Percentiles rank a stretch among this genome's conserved stretches.
These are phyloP conservation scores for Beta vulgaris DNA, from an alignment of 148 eudicot species.

Conservation along the genomic window DNA sequence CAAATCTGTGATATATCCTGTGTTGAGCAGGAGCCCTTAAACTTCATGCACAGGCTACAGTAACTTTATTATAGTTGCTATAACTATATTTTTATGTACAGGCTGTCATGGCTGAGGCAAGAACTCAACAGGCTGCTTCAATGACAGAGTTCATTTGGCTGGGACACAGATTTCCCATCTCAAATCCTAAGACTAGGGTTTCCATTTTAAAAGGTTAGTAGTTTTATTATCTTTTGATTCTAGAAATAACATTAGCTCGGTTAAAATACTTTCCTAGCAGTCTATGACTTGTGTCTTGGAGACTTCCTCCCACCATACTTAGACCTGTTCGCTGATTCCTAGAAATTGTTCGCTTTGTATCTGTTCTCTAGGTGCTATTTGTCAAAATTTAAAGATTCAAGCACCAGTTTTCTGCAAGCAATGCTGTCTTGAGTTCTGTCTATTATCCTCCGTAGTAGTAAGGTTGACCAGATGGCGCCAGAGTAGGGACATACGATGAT, in stretches of 20 bases:
- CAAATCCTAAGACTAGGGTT: conserved; percentile 95
- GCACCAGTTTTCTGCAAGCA: too few species aligned
- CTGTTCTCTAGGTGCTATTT: too few species aligned
- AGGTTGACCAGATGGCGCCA: too few species aligned
- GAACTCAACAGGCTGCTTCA: conserved; percentile 98
- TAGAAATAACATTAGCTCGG: neutral
- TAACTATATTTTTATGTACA: conserved; percentile 33
- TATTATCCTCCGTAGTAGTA: too few species aligned
- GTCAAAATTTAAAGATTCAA: too few species aligned
- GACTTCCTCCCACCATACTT: neutral
- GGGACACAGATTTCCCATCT: conserved; percentile 78
- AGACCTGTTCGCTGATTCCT: neutral
- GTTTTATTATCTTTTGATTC: conserved; percentile 8
- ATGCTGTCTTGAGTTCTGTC: too few species aligned
- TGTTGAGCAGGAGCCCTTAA: conserved; percentile 8
- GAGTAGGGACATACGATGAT: too few species aligned
- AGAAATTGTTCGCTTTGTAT: neutral
- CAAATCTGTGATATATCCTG: neutral
- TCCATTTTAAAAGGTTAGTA: conserved; percentile 79
- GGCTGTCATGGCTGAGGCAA: conserved; percentile 98
- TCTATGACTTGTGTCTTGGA: neutral
- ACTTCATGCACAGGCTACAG: neutral
- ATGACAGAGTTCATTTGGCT: conserved; percentile 97
- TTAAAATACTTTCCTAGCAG: neutral
- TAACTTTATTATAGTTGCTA: neutral